Evolutionary conservation across 2,329 filamentous ascomycete species (phyloP), one percentile per base, ranked within the genome.

Genomic region (Hypoxylon sp.): DNA sequence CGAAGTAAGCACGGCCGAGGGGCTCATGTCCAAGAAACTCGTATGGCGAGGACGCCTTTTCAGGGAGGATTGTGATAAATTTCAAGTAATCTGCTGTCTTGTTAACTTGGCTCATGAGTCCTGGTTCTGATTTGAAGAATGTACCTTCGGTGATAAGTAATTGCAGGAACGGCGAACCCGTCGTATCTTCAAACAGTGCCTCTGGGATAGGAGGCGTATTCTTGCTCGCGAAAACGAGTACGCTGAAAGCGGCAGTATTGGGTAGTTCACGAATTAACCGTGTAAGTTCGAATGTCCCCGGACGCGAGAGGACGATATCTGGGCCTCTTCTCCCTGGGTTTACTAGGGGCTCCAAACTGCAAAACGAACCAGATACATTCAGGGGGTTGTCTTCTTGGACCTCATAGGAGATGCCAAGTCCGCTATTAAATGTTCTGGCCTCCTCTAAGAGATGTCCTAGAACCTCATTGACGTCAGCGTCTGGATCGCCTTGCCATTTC

Each of bases 381-480:
- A 88, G 75, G 1, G 81, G 71, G 35, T 88, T 87, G 0, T 70
- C 58, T 3, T 77, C 75, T 4, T 54, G 73, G 19, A 67, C 26
- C 29, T 70, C 74, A 33, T 90, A 91, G 47, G 83, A 82, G 8
- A 88, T 88, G 3, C 88, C 88, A 8, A 89, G 81, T 0, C 75
- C 75, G 48, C 67, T 75, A 17, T 29, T 77, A 46, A 77, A 77
- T 1, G 59, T 17, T 3, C 69, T 67, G 2, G 69, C 64, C 39
- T 75, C 71, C 11, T 83, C 79, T 73, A 91, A 88, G 68, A 90
- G 86, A 33, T 83, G 79, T 0, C 85, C 85, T 0, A 91, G 81
- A 0, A 86, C 83, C 13, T 81, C 79, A 48, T 85, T 81, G 0
- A 80, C 78, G 57, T 83, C 80, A 14, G 77, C 76, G 46, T 74